Conservation (phyloP, 1,284 basidiomycete species). For the Inonotus hispidus region DNA sequence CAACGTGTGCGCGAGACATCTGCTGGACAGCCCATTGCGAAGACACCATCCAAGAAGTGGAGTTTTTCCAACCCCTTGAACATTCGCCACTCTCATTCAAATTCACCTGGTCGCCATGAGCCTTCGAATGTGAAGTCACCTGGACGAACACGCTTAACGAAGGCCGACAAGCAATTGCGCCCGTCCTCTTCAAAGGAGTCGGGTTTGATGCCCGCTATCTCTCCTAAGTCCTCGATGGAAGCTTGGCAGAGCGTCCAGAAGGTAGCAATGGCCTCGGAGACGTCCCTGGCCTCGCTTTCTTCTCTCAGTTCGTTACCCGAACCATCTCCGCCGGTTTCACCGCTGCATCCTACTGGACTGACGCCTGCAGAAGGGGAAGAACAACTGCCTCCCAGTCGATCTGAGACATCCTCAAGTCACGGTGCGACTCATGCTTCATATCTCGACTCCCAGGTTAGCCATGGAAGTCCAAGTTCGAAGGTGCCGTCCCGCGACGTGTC, state of each 20-base stretch:
- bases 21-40: slow-evolving; percentile 27
- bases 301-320: slow-evolving; percentile 61
- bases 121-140: slow-evolving; percentile 39
- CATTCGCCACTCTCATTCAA: slow-evolving; percentile 64
- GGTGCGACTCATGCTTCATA: slow-evolving; percentile 53
- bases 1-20: not conserved
- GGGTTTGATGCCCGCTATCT: slow-evolving; percentile 36
- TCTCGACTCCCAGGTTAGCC: slow-evolving; percentile 43
- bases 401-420: slow-evolving; percentile 66
- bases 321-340: slow-evolving; percentile 31
- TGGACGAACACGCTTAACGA: slow-evolving; percentile 55
- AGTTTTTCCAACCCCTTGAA: slow-evolving; percentile 90
- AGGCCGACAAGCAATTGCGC: slow-evolving; percentile 55
- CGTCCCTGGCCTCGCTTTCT: slow-evolving; percentile 67
- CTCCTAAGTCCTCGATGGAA: slow-evolving; percentile 35
- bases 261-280: slow-evolving; percentile 68
- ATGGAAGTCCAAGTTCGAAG: slow-evolving; percentile 65
- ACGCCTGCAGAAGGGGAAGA: slow-evolving; percentile 31
- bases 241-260: slow-evolving; percentile 65
- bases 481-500: slow-evolving; percentile 60
- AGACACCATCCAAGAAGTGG: slow-evolving; percentile 79
- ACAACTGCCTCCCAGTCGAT: slow-evolving; percentile 49
- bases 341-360: slow-evolving; percentile 33
- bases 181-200: slow-evolving; percentile 65
- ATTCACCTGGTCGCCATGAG: slow-evolving; percentile 58